phyloP scores from a whole-genome alignment of 75 land plant species.

The Ceratopteris richardii region DNA sequence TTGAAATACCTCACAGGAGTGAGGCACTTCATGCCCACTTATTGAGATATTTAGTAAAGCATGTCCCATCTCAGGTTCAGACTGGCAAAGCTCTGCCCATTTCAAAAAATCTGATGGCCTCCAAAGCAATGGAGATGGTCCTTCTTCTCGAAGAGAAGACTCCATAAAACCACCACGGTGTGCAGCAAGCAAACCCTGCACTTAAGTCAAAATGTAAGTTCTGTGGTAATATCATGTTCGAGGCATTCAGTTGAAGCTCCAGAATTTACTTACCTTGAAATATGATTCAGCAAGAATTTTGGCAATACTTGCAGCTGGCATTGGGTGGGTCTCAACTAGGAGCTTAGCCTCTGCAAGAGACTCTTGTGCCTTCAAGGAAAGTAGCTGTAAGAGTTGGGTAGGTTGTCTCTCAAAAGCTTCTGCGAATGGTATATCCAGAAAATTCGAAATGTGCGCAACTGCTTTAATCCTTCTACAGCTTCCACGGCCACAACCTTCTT shows the following conservation, averaged over 20 bases:
- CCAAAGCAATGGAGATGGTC: conserved; percentile 92
- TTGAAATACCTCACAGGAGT: conserved; percentile 85
- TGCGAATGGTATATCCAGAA: conserved; percentile 62
- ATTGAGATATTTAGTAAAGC: conserved; percentile 91
- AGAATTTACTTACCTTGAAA: conserved; percentile 58
- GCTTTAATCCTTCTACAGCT: conserved; percentile 76
- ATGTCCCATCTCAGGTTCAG: conserved; percentile 95
- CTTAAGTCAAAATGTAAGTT: neutral
- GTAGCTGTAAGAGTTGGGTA: conserved; percentile 77
- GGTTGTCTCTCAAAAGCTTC: conserved; percentile 85
- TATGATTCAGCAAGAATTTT: conserved; percentile 94
- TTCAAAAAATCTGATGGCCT: conserved; percentile 83
- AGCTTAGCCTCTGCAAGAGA: conserved; percentile 89
- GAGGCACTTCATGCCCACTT: conserved; percentile 97
- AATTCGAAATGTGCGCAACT: conserved; percentile 74
- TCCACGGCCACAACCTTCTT: conserved; percentile 79
- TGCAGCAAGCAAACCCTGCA: conserved; percentile 92
- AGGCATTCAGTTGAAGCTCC: no score
- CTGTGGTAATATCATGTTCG: neutral
- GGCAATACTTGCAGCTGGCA: conserved; percentile 81
- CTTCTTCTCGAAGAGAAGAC: conserved; percentile 82
- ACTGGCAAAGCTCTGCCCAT: conserved; percentile 95
- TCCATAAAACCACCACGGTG: conserved; percentile 99
- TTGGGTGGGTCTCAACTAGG: conserved; percentile 75
- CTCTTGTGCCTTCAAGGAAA: conserved; percentile 96